phyloP scores from a whole-genome alignment of 208 protist genomes.

The Porcisia deanei region DNA sequence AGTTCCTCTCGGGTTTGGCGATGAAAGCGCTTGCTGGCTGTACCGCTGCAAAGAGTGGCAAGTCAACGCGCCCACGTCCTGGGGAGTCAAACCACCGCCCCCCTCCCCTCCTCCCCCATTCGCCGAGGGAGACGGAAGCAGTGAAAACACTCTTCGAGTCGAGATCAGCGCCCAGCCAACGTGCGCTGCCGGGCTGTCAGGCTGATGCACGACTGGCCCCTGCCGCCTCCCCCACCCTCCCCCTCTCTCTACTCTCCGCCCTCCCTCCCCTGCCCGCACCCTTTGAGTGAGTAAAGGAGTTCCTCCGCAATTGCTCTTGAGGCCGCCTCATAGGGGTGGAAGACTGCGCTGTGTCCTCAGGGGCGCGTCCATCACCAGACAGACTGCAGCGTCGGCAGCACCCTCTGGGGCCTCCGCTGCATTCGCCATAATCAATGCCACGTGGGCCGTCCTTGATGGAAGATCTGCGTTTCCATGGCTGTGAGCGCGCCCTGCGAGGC shows the following conservation, averaged over 20 bases:
- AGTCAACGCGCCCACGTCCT: background rate
- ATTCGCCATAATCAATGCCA: background rate
- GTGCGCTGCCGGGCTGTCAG: no score
- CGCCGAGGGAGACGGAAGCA: background rate
- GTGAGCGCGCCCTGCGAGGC: constrained; percentile 11
- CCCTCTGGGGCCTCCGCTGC: background rate
- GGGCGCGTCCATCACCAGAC: background rate
- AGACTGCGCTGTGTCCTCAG: background rate
- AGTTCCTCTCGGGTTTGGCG: background rate
- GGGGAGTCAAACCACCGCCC: background rate
- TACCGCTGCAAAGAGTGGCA: background rate
- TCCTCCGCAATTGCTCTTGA: background rate
- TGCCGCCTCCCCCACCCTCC: background rate
- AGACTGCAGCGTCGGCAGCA: background rate
- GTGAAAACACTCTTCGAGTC: background rate
- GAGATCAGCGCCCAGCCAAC: background rate
- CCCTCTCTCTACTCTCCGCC: no score
- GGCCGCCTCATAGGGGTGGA: background rate
- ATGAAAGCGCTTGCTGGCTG: background rate
- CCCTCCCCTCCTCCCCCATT: background rate
- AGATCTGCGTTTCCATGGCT: constrained; percentile 9
- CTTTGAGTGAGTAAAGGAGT: background rate
- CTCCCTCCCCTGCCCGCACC: no score
- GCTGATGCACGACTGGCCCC: background rate
- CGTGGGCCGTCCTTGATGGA: constrained; percentile 10